Percentiles rank a stretch among this genome's conserved stretches.
Evolutionary conservation across 2,329 filamentous ascomycete species (phyloP).

Genomic region (Pseudogymnoascus sp.): DNA sequence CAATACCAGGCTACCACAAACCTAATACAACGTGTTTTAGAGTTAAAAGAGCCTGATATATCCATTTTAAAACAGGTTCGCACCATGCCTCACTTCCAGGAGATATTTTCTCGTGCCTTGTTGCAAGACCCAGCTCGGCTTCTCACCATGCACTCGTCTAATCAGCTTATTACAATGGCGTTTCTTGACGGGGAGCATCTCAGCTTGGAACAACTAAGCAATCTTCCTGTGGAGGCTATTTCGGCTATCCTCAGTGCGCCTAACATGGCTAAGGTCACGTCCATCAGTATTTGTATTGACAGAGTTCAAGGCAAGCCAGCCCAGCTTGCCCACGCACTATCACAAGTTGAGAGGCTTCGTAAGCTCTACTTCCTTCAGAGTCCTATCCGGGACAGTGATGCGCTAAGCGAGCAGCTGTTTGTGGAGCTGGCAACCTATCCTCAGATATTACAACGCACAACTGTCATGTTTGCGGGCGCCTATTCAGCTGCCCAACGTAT

Average conservation of each 20-base stretch:
- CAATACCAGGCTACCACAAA: neutral
- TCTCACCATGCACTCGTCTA: neutral
- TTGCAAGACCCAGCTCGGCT: neutral
- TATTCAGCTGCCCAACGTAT: neutral
- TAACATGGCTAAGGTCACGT: conserved; percentile 4
- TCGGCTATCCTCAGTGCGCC: neutral
- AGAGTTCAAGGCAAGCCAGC: conserved; percentile 16
- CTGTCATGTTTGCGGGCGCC: neutral
- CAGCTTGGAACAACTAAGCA: neutral
- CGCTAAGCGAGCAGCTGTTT: neutral
- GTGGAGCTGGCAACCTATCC: neutral
- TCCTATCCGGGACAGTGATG: neutral
- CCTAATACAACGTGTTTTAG: neutral
- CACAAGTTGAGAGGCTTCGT: neutral
- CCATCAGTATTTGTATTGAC: conserved; percentile 20
- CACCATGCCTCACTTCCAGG: neutral
- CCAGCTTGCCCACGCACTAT: conserved; percentile 16
- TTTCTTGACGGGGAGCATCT: neutral
- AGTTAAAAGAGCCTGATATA: neutral
- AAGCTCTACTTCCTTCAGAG: conserved; percentile 18
- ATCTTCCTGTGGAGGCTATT: neutral
- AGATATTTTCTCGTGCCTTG: neutral
- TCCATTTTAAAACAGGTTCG: neutral
- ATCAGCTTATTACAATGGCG: neutral
- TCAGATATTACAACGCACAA: neutral